Base-by-base conservation (phyloP, 2,329 filamentous ascomycete species). In the Lanzia echinophila region DNA sequence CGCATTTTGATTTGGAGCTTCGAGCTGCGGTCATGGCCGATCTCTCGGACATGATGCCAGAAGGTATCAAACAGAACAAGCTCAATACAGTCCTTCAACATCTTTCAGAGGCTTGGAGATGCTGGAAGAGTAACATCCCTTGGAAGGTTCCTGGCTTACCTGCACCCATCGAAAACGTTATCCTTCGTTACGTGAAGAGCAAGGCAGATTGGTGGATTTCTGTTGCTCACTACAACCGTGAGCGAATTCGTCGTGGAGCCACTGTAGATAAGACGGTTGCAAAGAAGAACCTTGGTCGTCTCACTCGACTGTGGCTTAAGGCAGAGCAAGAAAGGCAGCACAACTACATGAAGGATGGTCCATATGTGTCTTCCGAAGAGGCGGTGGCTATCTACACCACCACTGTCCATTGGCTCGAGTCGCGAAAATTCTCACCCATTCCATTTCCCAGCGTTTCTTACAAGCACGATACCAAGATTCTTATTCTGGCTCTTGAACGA, bases 161-260 rank as follows among this genome's bases (percentile, higher is more conserved):
- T 39, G 95, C 95, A 13, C 92, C 94, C 0, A 97, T 99, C 59
- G 94, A 99, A 73, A 99, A 97, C 67, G 96, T 99, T 64, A 99
- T 99, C 65, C 78, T 99, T 58, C 88, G 94, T 66, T 99, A 99
- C 65, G 95, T 99, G 64, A 99, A 99, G 77, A 92, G 90, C 62
- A 99, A 99, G 77, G 94, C 94, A 17, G 94, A 99, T 70, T 99
- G 94, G 95, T 99, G 94, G 94, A 92, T 99, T 57, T 97, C 91
- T 20, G 95, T 99, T 32, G 94, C 94, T 11, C 94, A 99, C 69
- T 99, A 99, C 76, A 99, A 99, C 69, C 87, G 94, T 65, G 94
- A 99, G 75, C 87, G 94, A 70, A 99, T 99, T 66, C 83, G 94
- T 63, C 82, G 94, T 70, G 95, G 94, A 67, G 95, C 94, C 2